phyloP scores from a whole-genome alignment of 2,329 filamentous ascomycete species.

The Zasmidium angulare region DNA sequence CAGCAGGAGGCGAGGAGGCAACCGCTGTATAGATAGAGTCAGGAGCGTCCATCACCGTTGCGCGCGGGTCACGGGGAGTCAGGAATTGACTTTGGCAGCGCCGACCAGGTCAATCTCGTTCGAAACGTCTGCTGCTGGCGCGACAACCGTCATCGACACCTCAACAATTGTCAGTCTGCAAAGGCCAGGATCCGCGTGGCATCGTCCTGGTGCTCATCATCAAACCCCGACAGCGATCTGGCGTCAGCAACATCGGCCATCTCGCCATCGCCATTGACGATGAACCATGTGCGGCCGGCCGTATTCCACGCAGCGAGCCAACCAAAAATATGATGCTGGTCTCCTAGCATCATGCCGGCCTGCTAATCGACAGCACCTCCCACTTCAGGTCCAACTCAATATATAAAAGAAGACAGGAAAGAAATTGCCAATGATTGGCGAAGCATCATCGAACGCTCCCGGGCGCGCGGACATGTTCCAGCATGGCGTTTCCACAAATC shows the following conservation, averaged over 20 bases:
- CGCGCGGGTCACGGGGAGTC: not conserved
- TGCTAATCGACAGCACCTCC: not conserved
- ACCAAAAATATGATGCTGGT: not conserved
- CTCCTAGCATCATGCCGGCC: not conserved
- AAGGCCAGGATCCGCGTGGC: conserved; percentile 1
- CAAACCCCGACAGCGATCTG: not conserved
- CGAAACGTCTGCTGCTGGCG: conserved; percentile 9
- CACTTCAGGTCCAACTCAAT: not conserved
- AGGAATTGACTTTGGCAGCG: not conserved
- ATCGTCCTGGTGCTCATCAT: not conserved
- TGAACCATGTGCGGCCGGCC: not conserved
- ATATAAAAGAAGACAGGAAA: not conserved
- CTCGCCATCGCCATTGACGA: not conserved
- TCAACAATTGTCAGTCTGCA: too few relatives aligned
- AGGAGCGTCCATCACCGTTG: not conserved
- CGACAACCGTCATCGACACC: not conserved
- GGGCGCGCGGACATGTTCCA: too few relatives aligned
- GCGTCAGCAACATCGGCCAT: not conserved
- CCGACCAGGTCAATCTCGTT: conserved; percentile 5
- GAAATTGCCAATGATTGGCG: not conserved
- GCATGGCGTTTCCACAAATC: too few relatives aligned
- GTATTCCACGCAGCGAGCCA: not conserved
- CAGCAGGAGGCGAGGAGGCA: too few relatives aligned
- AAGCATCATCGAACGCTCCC: too few relatives aligned
- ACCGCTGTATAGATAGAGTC: too few relatives aligned